These are phyloP conservation scores for Gelatoporia subvermispora DNA, from an alignment of 768 basidiomycete species.

Conservation along the genomic window DNA sequence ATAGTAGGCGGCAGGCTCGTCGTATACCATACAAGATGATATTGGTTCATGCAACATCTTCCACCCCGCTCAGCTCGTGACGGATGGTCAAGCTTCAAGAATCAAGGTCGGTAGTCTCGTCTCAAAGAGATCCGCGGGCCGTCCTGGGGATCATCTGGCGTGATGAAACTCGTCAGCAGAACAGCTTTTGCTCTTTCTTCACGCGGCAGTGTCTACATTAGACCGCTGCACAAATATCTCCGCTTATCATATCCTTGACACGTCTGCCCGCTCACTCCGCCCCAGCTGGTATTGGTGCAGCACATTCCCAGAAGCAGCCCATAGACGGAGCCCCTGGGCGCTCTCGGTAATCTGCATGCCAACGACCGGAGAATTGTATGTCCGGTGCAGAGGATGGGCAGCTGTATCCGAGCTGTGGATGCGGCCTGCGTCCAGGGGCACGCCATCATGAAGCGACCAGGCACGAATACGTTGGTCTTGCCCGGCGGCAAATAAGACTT, in stretches of 20 bases:
- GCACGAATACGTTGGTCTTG: constrained; percentile 58
- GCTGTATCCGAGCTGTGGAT: not conserved
- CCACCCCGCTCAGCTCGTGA: too few relatives aligned
- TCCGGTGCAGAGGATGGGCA: constrained; percentile 26
- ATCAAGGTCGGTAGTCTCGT: too few relatives aligned
- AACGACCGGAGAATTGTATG: constrained; percentile 34
- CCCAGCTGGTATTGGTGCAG: constrained; percentile 49
- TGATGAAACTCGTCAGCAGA: too few relatives aligned
- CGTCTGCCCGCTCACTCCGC: not conserved
- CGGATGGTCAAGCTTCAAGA: too few relatives aligned
- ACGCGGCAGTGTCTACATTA: too few relatives aligned
- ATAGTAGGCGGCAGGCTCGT: constrained; percentile 17
- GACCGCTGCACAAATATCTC: too few relatives aligned
- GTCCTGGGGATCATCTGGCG: too few relatives aligned
- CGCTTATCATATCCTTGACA: too few relatives aligned
- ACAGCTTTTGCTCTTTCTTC: not conserved
- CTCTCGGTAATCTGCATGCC: constrained; percentile 49
- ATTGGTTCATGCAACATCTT: too few relatives aligned
- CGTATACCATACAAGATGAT: constrained; percentile 14
- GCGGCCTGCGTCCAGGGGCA: constrained; percentile 23
- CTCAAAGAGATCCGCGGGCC: too few relatives aligned
- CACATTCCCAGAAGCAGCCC: constrained; percentile 43
- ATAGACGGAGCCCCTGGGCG: constrained; percentile 38
- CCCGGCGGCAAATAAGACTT: constrained; percentile 66
- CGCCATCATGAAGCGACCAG: constrained; percentile 64